Evolutionary conservation across 768 basidiomycete genomes (phyloP).

Genomic region (Suillus plorans): DNA sequence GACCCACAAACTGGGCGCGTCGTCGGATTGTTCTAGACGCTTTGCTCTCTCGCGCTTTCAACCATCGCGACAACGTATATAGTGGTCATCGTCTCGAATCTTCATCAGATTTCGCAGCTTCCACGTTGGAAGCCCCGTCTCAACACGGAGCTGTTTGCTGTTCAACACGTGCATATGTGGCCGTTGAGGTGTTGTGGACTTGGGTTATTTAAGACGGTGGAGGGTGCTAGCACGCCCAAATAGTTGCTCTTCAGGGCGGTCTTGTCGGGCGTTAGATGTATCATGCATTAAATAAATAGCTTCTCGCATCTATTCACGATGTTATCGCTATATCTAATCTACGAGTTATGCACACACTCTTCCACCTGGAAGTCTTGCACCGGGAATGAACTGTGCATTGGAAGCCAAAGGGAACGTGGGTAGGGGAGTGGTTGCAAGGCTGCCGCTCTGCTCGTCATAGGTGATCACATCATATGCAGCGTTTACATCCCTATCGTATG

Average conservation of each 20-base stretch:
- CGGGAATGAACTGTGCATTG: slow-evolving; percentile 6
- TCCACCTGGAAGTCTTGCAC: slow-evolving; percentile 38
- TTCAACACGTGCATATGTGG: slow-evolving; percentile 39
- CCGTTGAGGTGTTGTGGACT: slow-evolving; percentile 16
- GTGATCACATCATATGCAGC: slow-evolving; percentile 63
- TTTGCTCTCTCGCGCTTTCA: slow-evolving; percentile 18
- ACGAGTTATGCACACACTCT: slow-evolving; percentile 8
- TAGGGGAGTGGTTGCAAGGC: slow-evolving; percentile 30
- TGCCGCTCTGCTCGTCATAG: slow-evolving; percentile 56
- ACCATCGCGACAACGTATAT: slow-evolving; percentile 14
- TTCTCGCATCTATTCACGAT: neutral
- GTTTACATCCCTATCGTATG: slow-evolving; percentile 58
- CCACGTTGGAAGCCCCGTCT: slow-evolving; percentile 30
- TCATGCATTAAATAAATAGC: neutral
- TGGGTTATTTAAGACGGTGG: slow-evolving; percentile 10
- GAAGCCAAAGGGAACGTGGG: slow-evolving; percentile 7
- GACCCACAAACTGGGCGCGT: slow-evolving; percentile 79
- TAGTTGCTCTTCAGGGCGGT: neutral
- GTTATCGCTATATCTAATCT: neutral
- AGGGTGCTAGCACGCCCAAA: neutral
- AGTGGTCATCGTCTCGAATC: slow-evolving; percentile 11
- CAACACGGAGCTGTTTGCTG: slow-evolving; percentile 38
- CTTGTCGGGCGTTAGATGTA: neutral
- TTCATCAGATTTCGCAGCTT: slow-evolving; percentile 21
- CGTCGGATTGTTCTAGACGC: slow-evolving; percentile 74